Evolutionary conservation across 2,329 filamentous ascomycete genomes (phyloP), one percentile per base, ranked within the genome.

Genomic region (Byssoonygena ceratinophila): DNA sequence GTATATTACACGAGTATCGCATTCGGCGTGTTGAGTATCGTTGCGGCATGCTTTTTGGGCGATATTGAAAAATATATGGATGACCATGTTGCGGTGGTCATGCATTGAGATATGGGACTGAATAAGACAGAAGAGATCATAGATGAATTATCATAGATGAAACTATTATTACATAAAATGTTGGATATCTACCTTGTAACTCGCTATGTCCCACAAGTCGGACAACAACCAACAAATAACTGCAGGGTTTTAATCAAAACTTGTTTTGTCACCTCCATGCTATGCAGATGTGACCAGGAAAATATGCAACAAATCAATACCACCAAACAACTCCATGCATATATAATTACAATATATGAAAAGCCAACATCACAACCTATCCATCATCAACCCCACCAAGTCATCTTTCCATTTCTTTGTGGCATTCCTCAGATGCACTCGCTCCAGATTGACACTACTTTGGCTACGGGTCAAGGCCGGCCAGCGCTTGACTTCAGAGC

Each of bases 1-100:
- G 79, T 82, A 2, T 84, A 82, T 61, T 78, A 79, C 63, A 71
- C 73, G 23, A 81, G 77, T 61, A 81, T 84, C 61, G 79, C 75
- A 0, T 84, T 83, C 63, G 81, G 81, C 0, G 70, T 57, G 0
- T 61, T 80, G 0, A 74, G 75, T 4, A 77, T 83, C 45, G 47
- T 82, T n/a, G 72, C 79, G 0, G 74, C 77, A 51, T 70, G 76
- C 52, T 80, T 82, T 57, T 64, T 84, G 62, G 78, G 76, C 1
- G 75, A 82, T 59, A 80, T 84, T 51, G 70, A 68, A 34, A 66
- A 74, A 62, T 79, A 77, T 57, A 78, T 81, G 75, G 74, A 78
- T 61, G 74, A 81, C 55, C 73, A 78, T 64, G 72, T 81, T 27
- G 76, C 76, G 1, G 77, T 79, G 12, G 71, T 75, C 14, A 72